These are phyloP conservation scores for Parietaria judaica DNA, from an alignment of 306 rosid species.

Conservation along the genomic window DNA sequence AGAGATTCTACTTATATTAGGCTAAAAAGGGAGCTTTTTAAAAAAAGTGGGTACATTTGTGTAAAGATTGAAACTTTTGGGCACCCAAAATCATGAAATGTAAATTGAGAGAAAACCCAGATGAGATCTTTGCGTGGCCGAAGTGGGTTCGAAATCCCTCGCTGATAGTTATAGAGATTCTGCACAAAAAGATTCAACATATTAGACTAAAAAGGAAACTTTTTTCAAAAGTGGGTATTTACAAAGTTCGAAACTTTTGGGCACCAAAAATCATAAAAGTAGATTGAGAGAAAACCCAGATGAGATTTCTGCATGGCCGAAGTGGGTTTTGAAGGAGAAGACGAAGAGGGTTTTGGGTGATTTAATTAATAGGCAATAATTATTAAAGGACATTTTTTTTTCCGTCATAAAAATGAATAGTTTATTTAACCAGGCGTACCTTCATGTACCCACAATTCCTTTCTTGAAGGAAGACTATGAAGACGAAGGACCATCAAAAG, in stretches of 20 bases:
- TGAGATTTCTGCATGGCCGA: background rate
- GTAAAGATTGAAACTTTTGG: too few relatives aligned
- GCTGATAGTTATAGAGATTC: background rate
- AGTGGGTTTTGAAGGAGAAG: background rate
- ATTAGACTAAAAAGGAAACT: too few relatives aligned
- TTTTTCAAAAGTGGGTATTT: too few relatives aligned
- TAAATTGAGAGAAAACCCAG: background rate
- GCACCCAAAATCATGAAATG: background rate
- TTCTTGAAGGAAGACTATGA: background rate
- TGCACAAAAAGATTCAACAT: too few relatives aligned
- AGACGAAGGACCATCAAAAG: conserved; percentile 46
- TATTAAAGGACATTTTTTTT: conserved; percentile 1
- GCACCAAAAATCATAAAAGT: background rate
- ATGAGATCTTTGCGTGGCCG: background rate
- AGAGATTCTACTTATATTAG: too few relatives aligned
- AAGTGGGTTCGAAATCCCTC: background rate
- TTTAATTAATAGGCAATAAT: too few relatives aligned
- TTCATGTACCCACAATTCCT: background rate
- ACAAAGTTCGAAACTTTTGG: too few relatives aligned
- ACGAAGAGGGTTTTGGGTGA: background rate
- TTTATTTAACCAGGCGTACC: conserved; percentile 11
- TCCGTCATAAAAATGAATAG: conserved; percentile 36
- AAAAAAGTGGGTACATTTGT: too few relatives aligned
- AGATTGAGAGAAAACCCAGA: background rate
- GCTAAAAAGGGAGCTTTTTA: too few relatives aligned